Conservation (phyloP, 306 rosid genomes). For the Rosa lucieae region DNA sequence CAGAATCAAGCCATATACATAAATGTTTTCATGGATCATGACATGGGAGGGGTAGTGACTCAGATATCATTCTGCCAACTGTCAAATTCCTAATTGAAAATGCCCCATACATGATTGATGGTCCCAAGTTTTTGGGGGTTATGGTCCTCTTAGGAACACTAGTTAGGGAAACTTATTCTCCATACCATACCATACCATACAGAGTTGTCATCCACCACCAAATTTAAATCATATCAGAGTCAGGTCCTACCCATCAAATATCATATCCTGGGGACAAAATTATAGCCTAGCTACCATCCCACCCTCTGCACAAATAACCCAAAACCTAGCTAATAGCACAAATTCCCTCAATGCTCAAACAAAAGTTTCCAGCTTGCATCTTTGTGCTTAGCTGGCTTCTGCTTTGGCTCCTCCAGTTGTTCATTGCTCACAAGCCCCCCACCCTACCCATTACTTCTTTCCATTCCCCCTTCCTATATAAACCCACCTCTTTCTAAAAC, state of each 20-base stretch:
- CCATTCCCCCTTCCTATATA: conserved; percentile 20
- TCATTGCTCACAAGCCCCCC: conserved; percentile 55
- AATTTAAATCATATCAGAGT: conserved; percentile 27
- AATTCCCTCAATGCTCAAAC: conserved; percentile 31
- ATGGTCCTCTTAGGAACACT: neutral
- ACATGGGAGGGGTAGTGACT: conserved; percentile 1
- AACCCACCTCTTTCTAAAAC: conserved; percentile 27
- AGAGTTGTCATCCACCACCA: conserved; percentile 74
- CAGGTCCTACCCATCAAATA: conserved; percentile 36
- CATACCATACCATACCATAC: conserved; percentile 23
- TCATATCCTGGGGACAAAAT: conserved; percentile 27
- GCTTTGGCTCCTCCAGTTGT: conserved; percentile 41
- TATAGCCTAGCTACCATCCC: conserved; percentile 15
- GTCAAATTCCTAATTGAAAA: conserved; percentile 31
- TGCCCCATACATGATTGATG: conserved; percentile 49
- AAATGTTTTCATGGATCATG: neutral
- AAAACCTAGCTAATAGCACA: neutral
- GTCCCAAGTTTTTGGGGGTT: conserved; percentile 34
- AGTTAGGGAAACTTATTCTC: conserved; percentile 53
- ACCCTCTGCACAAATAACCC: conserved; percentile 11
- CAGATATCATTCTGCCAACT: conserved; percentile 22
- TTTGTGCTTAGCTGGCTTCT: conserved; percentile 60
- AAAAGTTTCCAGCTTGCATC: conserved; percentile 63
- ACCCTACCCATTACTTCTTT: conserved; percentile 20
- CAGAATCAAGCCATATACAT: neutral